Evolutionary conservation across 1,139 yeast genomes (phyloP), one percentile per base, ranked within the genome.

Genomic region (Suhomyces ambrosiae): DNA sequence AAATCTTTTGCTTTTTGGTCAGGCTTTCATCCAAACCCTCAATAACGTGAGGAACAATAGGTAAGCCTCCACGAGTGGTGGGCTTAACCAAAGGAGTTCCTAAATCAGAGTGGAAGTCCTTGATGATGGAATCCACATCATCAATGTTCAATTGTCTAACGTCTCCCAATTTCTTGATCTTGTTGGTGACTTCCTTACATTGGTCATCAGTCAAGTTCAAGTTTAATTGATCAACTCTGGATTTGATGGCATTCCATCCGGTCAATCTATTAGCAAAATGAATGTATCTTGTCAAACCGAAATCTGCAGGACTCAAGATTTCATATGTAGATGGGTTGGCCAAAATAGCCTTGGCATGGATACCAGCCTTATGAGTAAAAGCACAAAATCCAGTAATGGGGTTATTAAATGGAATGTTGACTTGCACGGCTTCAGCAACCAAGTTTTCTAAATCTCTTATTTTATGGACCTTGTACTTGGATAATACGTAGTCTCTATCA

Each of bases 381-480:
- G 98, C 98, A 75, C 97, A 92, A 83, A 92, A 92, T 39, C 98
- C 98, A 33, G 98, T 92, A 64, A 92, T 89, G 53, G 97, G 97
- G 74, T 92, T 92, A 79, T 92, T 92, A 77, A 92, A 92, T 45
- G 98, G 98, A 59, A 92, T 81, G 67, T 90, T 90, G 46, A 92
- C 96, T 68, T 88, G 95, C 39, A 92, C 97, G 21, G 97, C 95
- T 49, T 90, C 96, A 37, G 97, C 97, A 45, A 92, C 97, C 65
- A 92, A 74, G 65, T 85, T 88, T 69, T 92, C 98, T 61, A 92
- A 76, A 60, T 92, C 97, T 73, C 97, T 84, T 55, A 92, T 80
- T 76, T 90, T 90, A 72, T 90, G 96, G 54, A 92, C 75, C 76
- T 92, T 92, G 74, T 92, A 92, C 74, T 92, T 92, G 65, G 94